Evolutionary conservation across 108 stramenopile genomes (phyloP), one percentile per base, ranked within the genome.

Genomic region (Pseudonitzschia pungens): DNA sequence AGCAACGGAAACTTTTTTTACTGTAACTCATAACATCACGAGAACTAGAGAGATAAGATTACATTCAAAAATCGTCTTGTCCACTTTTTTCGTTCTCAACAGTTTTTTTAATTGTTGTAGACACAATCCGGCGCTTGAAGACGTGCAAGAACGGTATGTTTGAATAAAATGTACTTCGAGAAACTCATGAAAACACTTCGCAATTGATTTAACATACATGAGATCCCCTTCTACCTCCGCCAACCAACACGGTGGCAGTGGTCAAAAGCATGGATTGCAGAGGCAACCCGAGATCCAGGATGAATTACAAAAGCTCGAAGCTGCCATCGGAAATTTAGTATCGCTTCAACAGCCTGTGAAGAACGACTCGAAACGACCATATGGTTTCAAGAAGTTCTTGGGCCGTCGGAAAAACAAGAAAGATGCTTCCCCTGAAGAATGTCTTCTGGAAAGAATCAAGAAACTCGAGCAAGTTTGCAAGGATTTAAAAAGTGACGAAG

Each of bases 381-480:
- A 26, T 55, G 24, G 54, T 26, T 55, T 55, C 24, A 12, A 24
- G 20, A 55, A 55, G 26, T 0, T 55, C 24, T 26, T 22, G 12
- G 16, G 22, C 54, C 54, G 54, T 24, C 22, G 54, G 26, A 24
- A 21, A 10, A 21, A 2, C 24, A 55, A 55, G 54, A 55, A 55
- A 55, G 26, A 22, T 5, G 54, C 10, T 22, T 8, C 54, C 21
- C 4, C 54, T 26, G 26, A 22, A 10, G 26, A 22, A 10, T 10
- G 54, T 55, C 22, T 55, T 20, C 24, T 55, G 54, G 54, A 21
- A 55, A 55, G 54, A 55, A 26, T 55, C 21, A 55, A 55, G 24
- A 24, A 26, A 10, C 54, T 55, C 9, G 26, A 55, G 26, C 16
- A 26, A 22, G 9, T 55, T 11, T 55, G 54, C 54, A 21, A 55